Base-by-base conservation (phyloP, 2,329 filamentous ascomycete genomes). In the Alternaria tenuissima region DNA sequence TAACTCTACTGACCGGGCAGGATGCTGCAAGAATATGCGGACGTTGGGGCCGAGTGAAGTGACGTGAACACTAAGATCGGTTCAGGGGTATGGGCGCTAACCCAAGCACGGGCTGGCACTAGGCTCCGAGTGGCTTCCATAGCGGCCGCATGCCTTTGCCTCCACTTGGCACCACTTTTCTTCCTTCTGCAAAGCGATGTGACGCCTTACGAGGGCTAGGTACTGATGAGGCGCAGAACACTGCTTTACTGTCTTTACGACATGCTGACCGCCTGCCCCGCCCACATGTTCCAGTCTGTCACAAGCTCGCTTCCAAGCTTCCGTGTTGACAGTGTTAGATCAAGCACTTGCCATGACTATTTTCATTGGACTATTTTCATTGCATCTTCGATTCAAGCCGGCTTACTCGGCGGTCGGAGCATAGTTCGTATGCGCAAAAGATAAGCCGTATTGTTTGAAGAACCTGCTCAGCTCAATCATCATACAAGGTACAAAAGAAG, bases 351-450 rank as follows among this genome's bases (percentile, higher is more conserved):
- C 57, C 47, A 62, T 64, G 52, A 57, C 64, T 67, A 65, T 65
- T 64, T 63, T 65, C 65, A 67, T 67, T 38, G 42, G 52, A 55
- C 64, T 67, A 64, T 64, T 64, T 64, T 64, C 65, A 66, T 67
- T 47, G 43, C 32, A 24, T 51, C 36, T 36, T 39, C 36, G 39
- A 56, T 57, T 34, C 42, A 57, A 24, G 53, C 42, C 53, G 36
- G 48, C 53, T 39, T 60, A 52, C 57, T 57, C 39, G 53, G 57
- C 41, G 12, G 48, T 57, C 14, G 43, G 41, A 39, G 38, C 46
- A 55, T 22, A 42, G 24, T 47, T 46, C 34, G 46, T 53, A 39
- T 48, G 62, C 54, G 52, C 57, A 43, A 51, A 47, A 32, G 41
- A 63, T 42, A 55, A 58, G 62, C 61, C 42, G 57, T 63, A 46